These are phyloP conservation scores for Hygrocybe coccinea DNA, from an alignment of 768 basidiomycete genomes.

Conservation along the genomic window DNA sequence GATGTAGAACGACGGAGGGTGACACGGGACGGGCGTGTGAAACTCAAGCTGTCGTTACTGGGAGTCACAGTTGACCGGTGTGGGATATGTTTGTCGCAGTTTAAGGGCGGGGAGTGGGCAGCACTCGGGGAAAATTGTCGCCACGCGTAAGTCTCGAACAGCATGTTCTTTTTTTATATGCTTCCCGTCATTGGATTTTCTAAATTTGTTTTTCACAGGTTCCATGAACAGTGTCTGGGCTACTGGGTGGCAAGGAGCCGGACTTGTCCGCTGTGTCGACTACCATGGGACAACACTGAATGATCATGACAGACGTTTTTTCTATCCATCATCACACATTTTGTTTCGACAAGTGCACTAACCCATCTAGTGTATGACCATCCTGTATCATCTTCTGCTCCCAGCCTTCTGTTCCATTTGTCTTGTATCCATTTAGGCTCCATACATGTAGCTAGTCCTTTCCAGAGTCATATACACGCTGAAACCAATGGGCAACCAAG, in stretches of 20 bases:
- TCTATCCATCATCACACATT: not conserved
- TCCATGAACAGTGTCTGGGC: constrained; percentile 59
- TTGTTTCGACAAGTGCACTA: no score
- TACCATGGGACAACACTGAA: constrained; percentile 38
- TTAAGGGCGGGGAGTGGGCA: constrained; percentile 53
- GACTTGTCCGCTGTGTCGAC: constrained; percentile 65
- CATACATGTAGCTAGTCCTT: no score
- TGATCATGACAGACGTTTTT: not conserved
- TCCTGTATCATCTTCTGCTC: no score
- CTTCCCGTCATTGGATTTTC: not conserved
- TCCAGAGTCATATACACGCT: no score
- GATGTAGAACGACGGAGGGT: constrained; percentile 56
- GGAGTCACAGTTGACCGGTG: constrained; percentile 65
- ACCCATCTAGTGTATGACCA: no score
- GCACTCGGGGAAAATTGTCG: constrained; percentile 54
- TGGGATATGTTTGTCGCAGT: constrained; percentile 68
- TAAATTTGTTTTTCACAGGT: constrained; percentile 17
- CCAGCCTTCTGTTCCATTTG: no score
- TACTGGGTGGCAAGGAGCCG: constrained; percentile 57
- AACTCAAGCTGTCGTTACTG: constrained; percentile 62
- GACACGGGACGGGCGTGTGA: constrained; percentile 61
- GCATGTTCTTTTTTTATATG: not conserved
- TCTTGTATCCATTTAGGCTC: no score
- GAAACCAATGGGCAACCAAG: no score
- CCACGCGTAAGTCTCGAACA: constrained; percentile 49